Percentiles rank a stretch among this genome's conserved stretches.
These are phyloP conservation scores for Trypanosoma avium DNA, from an alignment of 208 protist species.

Conservation along the genomic window DNA sequence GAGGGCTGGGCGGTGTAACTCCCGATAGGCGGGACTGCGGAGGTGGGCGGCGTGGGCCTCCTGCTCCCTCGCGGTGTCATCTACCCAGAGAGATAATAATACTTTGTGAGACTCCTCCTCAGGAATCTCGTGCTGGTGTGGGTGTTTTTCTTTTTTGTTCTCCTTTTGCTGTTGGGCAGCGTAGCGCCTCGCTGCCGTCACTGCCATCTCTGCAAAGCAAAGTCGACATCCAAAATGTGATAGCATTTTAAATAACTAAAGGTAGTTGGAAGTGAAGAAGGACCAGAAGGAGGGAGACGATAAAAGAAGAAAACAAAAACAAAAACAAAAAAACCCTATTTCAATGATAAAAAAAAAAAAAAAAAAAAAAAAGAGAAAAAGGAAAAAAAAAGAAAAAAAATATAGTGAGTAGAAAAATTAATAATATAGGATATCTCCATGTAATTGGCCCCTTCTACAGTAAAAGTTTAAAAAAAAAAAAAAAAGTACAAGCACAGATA, in stretches of 20 bases:
- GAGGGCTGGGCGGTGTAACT: conserved; percentile 83
- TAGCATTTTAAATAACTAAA: no score
- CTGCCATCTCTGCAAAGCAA: conserved; percentile 23
- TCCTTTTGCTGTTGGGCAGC: conserved; percentile 28
- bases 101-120: neutral
- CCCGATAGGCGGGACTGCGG: conserved; percentile 69
- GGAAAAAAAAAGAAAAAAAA: conserved; percentile 15
- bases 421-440: no score
- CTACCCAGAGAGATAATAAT: conserved; percentile 56
- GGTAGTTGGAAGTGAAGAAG: no score
- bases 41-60: conserved; percentile 52
- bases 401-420: no score
- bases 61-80: conserved; percentile 52
- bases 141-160: conserved; percentile 24
- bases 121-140: neutral
- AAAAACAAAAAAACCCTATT: conserved; percentile 14
- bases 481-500: neutral
- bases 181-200: conserved; percentile 17
- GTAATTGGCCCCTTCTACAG: no score
- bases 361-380: conserved; percentile 16
- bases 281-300: conserved; percentile 8
- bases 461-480: no score
- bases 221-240: conserved; percentile 3
- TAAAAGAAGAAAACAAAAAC: conserved; percentile 12
- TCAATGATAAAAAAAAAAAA: neutral